Evolutionary conservation across 2,329 filamentous ascomycete genomes (phyloP).

Genomic region (Rhytidhysteron rufulum): DNA sequence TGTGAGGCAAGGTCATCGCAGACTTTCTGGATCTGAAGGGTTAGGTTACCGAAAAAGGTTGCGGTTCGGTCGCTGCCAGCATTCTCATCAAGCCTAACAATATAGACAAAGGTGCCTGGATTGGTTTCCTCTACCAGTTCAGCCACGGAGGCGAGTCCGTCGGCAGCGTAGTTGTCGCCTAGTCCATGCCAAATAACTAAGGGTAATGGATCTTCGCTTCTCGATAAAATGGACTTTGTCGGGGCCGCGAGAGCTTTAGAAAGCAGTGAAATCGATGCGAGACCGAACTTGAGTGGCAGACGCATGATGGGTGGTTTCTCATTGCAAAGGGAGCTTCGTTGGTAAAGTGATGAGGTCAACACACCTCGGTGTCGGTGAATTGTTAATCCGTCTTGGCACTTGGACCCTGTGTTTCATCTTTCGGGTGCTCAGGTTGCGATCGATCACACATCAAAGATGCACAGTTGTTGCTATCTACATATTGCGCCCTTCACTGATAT

Average conservation of each 20-base stretch:
- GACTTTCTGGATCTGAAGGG: constrained; percentile 69
- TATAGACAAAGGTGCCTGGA: constrained; percentile 81
- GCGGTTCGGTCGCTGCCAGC: constrained; percentile 69
- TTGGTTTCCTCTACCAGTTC: constrained; percentile 68
- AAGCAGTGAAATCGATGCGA: neutral
- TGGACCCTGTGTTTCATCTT: no score
- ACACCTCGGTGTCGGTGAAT: neutral
- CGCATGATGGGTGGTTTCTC: neutral
- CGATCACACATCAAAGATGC: no score
- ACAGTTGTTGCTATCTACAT: no score
- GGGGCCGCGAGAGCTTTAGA: neutral
- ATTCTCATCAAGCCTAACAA: constrained; percentile 67
- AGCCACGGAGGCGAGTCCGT: constrained; percentile 69
- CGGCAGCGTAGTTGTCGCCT: constrained; percentile 71
- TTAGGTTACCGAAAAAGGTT: constrained; percentile 89
- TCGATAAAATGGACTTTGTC: constrained; percentile 3
- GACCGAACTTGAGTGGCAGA: neutral
- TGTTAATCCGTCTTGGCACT: neutral
- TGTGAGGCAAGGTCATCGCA: constrained; percentile 74
- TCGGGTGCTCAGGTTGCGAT: no score
- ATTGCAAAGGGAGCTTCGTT: neutral
- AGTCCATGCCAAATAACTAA: constrained; percentile 92
- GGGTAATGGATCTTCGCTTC: constrained; percentile 57
- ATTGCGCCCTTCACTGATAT: no score
- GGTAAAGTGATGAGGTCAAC: neutral